phyloP scores from a whole-genome alignment of 306 rosid species.

The Cucurbita maxima region DNA sequence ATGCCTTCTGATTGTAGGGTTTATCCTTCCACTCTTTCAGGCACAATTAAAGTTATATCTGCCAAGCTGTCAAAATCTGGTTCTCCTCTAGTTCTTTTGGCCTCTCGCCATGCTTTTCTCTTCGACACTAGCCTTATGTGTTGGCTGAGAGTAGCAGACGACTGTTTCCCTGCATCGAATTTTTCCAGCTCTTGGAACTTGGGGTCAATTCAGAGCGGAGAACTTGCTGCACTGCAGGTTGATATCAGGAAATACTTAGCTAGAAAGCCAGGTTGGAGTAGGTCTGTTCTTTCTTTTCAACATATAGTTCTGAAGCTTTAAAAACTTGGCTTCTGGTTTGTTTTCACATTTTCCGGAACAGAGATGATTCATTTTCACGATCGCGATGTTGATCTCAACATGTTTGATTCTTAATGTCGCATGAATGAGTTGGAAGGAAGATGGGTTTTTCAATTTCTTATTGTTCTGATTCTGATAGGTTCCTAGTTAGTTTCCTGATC shows the following conservation, averaged over 20 bases:
- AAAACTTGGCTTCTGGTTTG: not conserved
- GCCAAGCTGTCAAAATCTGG: constrained; percentile 16
- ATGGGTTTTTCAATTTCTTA: not conserved
- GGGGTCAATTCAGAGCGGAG: constrained; percentile 82
- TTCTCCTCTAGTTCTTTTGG: constrained; percentile 15
- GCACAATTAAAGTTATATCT: constrained; percentile 12
- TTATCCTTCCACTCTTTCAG: constrained; percentile 9
- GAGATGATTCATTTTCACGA: not conserved
- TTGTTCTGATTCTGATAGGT: not conserved
- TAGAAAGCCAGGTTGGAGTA: constrained; percentile 96
- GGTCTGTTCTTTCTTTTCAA: constrained; percentile 37
- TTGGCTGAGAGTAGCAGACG: constrained; percentile 98
- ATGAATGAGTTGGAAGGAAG: not conserved
- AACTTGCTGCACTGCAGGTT: constrained; percentile 90
- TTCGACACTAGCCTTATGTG: constrained; percentile 82
- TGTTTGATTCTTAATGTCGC: not conserved
- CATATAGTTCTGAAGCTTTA: not conserved
- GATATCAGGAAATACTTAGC: constrained; percentile 93
- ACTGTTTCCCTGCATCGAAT: constrained; percentile 93
- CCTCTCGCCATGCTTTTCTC: constrained; percentile 23
- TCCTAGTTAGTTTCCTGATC: not conserved
- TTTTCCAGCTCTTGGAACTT: constrained; percentile 94
- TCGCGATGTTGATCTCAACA: not conserved
- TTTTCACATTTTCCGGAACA: not conserved
- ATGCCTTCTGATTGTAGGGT: not conserved